These are phyloP conservation scores for Pichia nanzhaoensis DNA, from an alignment of 805 yeast genomes.

Conservation along the genomic window DNA sequence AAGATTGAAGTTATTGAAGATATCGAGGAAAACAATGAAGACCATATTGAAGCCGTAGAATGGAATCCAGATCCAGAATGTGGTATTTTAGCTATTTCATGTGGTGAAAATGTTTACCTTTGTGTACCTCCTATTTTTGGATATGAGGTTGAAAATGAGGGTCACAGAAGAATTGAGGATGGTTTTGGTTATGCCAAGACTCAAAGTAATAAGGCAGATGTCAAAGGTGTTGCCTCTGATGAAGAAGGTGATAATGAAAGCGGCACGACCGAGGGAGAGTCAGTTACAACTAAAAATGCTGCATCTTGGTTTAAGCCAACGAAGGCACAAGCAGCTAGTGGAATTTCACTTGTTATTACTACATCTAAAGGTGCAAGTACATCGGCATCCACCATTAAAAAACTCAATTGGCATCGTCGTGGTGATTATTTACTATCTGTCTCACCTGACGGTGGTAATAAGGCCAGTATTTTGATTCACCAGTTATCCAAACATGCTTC, in stretches of 20 bases:
- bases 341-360: constrained; percentile 68
- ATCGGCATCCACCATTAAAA: constrained; percentile 61
- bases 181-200: constrained; percentile 81
- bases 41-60: constrained; percentile 69
- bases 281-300: constrained; percentile 39
- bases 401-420: constrained; percentile 89
- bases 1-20: constrained; percentile 42
- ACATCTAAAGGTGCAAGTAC: constrained; percentile 32
- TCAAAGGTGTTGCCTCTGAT: constrained; percentile 31
- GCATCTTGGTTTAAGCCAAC: constrained; percentile 84
- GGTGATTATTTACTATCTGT: constrained; percentile 96
- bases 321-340: constrained; percentile 49
- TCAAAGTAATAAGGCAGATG: constrained; percentile 23
- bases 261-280: constrained; percentile 32
- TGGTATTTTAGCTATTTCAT: constrained; percentile 80
- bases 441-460: constrained; percentile 85
- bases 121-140: constrained; percentile 91
- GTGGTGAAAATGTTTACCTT: constrained; percentile 72
- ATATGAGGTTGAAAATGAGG: constrained; percentile 73
- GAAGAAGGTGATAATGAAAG: constrained; percentile 31
- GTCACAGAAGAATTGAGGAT: constrained; percentile 70
- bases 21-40: constrained; percentile 53
- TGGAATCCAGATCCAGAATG: constrained; percentile 80
- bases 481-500: constrained; percentile 91
- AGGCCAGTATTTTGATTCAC: constrained; percentile 82